Conservation (phyloP, 352 stramenopile genomes). For the Phytopythium helicoides region DNA sequence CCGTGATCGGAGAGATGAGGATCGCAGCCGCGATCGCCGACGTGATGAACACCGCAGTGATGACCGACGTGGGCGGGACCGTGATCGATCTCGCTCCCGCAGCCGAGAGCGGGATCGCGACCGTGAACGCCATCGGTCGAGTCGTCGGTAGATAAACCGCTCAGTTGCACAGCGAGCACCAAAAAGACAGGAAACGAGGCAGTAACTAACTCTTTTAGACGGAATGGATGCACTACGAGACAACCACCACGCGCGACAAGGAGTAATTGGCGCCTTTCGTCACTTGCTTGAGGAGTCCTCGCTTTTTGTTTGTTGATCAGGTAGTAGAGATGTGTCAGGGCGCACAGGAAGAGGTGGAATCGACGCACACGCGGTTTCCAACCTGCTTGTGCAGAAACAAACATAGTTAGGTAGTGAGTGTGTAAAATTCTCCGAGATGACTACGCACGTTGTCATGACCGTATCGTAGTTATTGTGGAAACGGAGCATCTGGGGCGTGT, state of each 20-base stretch:
- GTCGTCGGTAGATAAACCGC: constrained; percentile 4
- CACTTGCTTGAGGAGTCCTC: constrained; percentile 10
- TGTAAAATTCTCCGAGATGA: neutral
- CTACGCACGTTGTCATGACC: constrained; percentile 56
- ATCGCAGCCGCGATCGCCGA: constrained; percentile 15
- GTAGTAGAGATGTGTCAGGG: constrained; percentile 65
- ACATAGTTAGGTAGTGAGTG: constrained; percentile 1
- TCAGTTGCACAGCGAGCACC: no score
- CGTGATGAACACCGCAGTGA: neutral
- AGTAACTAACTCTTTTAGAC: neutral
- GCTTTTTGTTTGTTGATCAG: constrained; percentile 15
- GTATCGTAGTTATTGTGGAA: constrained; percentile 70
- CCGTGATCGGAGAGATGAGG: constrained; percentile 16
- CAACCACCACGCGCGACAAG: no score
- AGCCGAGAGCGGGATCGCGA: constrained; percentile 15
- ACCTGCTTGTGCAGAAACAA: constrained; percentile 19
- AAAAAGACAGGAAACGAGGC: neutral
- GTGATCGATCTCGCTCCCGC: neutral
- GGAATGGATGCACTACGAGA: no score
- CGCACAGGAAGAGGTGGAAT: constrained; percentile 66
- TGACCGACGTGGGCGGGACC: neutral
- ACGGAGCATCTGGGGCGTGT: constrained; percentile 51
- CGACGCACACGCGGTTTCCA: constrained; percentile 54
- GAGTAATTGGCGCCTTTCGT: neutral
- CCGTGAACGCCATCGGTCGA: constrained; percentile 21